Evolutionary conservation across 2,329 filamentous ascomycete genomes (phyloP).

Genomic region (Cryphonectria naterciae): DNA sequence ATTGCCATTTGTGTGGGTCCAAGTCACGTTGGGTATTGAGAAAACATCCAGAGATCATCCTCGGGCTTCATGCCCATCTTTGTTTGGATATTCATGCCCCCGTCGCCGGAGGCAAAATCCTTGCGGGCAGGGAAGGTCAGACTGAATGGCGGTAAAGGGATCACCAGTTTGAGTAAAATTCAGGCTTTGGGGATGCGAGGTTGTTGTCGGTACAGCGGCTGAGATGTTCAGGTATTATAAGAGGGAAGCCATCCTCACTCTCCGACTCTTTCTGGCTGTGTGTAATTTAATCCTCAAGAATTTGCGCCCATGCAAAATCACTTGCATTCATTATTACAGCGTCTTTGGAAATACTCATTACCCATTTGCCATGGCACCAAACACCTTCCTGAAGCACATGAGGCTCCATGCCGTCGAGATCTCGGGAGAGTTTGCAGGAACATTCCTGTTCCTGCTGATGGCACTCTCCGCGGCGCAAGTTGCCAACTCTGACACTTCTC

Average conservation of each 20-base stretch:
- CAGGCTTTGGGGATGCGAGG: background rate
- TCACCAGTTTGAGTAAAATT: background rate
- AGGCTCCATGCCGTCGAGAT: slow-evolving; percentile 24
- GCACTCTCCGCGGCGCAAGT: slow-evolving; percentile 32
- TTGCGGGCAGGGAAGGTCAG: background rate
- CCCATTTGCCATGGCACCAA: slow-evolving; percentile 14
- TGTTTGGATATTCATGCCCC: background rate
- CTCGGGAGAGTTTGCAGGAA: slow-evolving; percentile 26
- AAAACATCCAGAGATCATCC: background rate
- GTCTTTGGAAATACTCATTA: no score
- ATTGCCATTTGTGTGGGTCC: background rate
- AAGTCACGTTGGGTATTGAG: background rate
- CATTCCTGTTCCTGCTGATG: slow-evolving; percentile 30
- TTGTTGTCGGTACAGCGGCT: background rate
- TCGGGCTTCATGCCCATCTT: background rate
- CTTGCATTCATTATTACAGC: background rate
- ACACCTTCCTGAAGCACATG: slow-evolving; percentile 18
- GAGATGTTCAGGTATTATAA: background rate
- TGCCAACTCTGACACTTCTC: slow-evolving; percentile 31
- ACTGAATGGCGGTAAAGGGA: slow-evolving; percentile 7
- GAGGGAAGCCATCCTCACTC: background rate
- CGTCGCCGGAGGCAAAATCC: background rate
- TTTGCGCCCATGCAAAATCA: background rate
- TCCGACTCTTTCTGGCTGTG: background rate
- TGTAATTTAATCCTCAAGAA: background rate